Evolutionary conservation across 805 yeast genomes (phyloP).

Genomic region (Hanseniaspora taiwanica): DNA sequence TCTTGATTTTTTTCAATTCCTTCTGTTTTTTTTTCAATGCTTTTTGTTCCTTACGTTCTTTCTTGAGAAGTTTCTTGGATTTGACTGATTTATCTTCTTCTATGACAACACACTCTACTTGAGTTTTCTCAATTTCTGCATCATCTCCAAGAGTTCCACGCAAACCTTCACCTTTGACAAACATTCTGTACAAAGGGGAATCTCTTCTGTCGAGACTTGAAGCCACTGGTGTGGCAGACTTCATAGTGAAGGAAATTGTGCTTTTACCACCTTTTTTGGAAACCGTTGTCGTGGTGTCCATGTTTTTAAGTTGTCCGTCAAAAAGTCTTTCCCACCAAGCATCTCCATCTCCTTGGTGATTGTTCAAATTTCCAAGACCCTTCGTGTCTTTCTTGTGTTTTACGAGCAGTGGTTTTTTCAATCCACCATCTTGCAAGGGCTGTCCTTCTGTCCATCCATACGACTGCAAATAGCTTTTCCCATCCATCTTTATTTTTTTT

Average conservation of each 20-base stretch:
- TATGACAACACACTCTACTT: slow-evolving; percentile 11
- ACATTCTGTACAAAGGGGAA: slow-evolving; percentile 74
- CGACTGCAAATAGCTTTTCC: slow-evolving; percentile 54
- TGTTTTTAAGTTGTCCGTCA: slow-evolving; percentile 77
- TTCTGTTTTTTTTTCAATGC: slow-evolving; percentile 8
- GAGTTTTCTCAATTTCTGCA: too few species aligned
- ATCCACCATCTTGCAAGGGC: slow-evolving; percentile 66
- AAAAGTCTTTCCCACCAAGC: slow-evolving; percentile 97
- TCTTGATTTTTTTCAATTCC: slow-evolving; percentile 5
- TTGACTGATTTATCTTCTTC: slow-evolving; percentile 8
- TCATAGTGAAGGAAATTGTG: slow-evolving; percentile 32
- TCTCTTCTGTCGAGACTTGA: slow-evolving; percentile 34
- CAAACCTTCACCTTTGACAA: slow-evolving; percentile 77
- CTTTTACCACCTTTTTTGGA: slow-evolving; percentile 18
- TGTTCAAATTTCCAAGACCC: slow-evolving; percentile 70
- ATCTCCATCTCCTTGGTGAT: slow-evolving; percentile 57
- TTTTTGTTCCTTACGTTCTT: slow-evolving; percentile 8
- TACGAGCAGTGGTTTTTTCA: slow-evolving; percentile 75
- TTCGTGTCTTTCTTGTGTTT: slow-evolving; percentile 82
- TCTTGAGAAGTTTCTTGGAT: too few species aligned
- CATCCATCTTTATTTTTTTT: slow-evolving; percentile 42
- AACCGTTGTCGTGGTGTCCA: slow-evolving; percentile 38
- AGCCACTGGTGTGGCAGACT: slow-evolving; percentile 37
- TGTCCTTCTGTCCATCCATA: slow-evolving; percentile 93
- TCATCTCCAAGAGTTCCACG: slow-evolving; percentile 59